Evolutionary conservation across 805 yeast genomes (phyloP), one percentile per base, ranked within the genome.

Genomic region (Pichia manshurica): DNA sequence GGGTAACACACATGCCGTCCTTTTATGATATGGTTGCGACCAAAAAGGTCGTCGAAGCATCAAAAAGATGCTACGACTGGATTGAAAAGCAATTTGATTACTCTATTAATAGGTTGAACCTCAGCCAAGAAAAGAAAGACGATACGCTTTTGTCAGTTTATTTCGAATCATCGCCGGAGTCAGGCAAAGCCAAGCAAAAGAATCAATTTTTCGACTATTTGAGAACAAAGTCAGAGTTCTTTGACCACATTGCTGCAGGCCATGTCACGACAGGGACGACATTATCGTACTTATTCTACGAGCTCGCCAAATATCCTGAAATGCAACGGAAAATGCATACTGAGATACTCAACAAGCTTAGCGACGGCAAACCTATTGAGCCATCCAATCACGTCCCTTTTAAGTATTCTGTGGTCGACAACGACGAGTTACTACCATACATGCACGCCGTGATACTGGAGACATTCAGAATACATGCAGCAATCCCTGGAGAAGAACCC

Each of bases 401-500:
- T 10, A 43, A 53, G 2, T 64, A 59, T 38, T 72, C 71, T 34
- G 65, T 63, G 0, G 66, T 84, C 16, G 87, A 81, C 51, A 66
- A 66, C 9, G 48, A 42, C 10, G 29, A 40, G 8, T 33, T 20
- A 2, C 63, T 82, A 33, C 83, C 84, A 2, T 71, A 74, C 44
- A 60, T 85, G 48, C 74, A 78, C 55, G 86, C 89, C 0, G 69
- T 85, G 21, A 58, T 84, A 3, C 71, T 72, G 45, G 95, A 86
- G 60, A 73, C 74, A 4, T 71, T 74, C 19, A 67, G 90, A 37
- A 66, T 82, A 0, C 85, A 82, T 61, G 70, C 87, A 3, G 81
- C 88, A 0, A 83, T 83, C 51, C 89, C 89, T 1, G 89, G 88
- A 3, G 74, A 81, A 39, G 88, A 83, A 60, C 88, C 88, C 2